These are phyloP conservation scores for Mycosarcoma mackinlayi DNA, from an alignment of 1,284 basidiomycete genomes.

Conservation along the genomic window DNA sequence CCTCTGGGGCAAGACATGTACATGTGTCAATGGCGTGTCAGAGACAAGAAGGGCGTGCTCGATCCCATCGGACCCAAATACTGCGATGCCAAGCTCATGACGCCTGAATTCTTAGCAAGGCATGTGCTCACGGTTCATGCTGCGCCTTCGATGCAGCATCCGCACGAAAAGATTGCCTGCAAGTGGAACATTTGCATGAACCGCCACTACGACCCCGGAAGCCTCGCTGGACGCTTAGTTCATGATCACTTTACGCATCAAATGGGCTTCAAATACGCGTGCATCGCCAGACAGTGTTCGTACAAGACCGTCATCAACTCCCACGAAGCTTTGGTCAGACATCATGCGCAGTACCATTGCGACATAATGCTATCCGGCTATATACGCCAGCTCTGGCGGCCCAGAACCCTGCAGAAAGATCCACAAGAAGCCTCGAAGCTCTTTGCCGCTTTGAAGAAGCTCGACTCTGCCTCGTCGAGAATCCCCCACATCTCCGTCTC, in stretches of 20 bases:
- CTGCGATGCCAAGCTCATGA: conserved; percentile 24
- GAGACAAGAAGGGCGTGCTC: conserved; percentile 27
- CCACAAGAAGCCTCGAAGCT: neutral
- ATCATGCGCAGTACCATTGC: conserved; percentile 23
- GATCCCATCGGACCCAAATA: conserved; percentile 15
- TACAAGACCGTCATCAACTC: conserved; percentile 16
- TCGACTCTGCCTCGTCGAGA: neutral
- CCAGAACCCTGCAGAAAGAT: neutral
- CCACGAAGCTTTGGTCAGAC: conserved; percentile 11
- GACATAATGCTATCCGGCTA: neutral
- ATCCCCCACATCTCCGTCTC: conserved; percentile 11
- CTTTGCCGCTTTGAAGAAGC: conserved; percentile 5
- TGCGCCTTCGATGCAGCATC: neutral
- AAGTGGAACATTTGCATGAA: conserved; percentile 36
- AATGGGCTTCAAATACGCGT: conserved; percentile 30
- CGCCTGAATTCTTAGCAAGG: conserved; percentile 26
- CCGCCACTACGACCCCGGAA: conserved; percentile 21
- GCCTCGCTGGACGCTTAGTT: conserved; percentile 27
- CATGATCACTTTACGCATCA: conserved; percentile 32
- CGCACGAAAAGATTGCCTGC: conserved; percentile 15
- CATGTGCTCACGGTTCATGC: conserved; percentile 24
- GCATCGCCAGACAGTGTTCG: conserved; percentile 16
- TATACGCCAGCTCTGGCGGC: conserved; percentile 20
- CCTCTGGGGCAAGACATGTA: conserved; percentile 9
- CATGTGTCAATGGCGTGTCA: conserved; percentile 23